These are phyloP conservation scores for Massospora cicadina DNA, from an alignment of 371 early-diverging fungal genomes.

Conservation along the genomic window DNA sequence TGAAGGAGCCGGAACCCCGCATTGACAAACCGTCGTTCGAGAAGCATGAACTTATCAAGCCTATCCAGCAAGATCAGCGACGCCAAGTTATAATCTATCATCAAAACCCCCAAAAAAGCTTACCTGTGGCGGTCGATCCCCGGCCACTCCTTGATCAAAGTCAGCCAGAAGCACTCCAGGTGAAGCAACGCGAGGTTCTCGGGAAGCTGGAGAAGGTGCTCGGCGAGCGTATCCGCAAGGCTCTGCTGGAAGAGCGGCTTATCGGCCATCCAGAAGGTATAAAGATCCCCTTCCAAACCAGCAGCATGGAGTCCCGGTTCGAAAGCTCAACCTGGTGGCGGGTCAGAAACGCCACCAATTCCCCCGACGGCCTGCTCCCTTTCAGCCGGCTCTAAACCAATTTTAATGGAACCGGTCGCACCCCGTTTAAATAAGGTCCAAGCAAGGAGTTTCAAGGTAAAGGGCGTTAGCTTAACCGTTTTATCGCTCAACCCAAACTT, in stretches of 20 bases:
- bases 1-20: conserved; percentile 48
- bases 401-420: not conserved
- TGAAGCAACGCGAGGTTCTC: conserved; percentile 34
- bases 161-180: conserved; percentile 65
- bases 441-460: not conserved
- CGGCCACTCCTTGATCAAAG: conserved; percentile 66
- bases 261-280: conserved; percentile 79
- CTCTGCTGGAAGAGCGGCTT: conserved; percentile 81
- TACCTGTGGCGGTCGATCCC: conserved; percentile 72
- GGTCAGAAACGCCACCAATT: not conserved
- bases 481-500: too few species aligned
- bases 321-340: not conserved
- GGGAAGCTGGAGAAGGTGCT: conserved; percentile 36
- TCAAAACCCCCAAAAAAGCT: not conserved
- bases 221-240: conserved; percentile 57
- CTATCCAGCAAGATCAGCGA: conserved; percentile 18
- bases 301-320: not conserved
- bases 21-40: conserved; percentile 52
- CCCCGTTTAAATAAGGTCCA: not conserved
- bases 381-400: not conserved
- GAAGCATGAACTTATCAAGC: conserved; percentile 70
- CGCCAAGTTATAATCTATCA: not conserved
- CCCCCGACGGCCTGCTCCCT: not conserved
- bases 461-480: too few species aligned
- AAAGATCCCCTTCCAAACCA: not conserved